phyloP scores from a whole-genome alignment of 1,139 yeast species.

The Blastobotrys petasosporus region DNA sequence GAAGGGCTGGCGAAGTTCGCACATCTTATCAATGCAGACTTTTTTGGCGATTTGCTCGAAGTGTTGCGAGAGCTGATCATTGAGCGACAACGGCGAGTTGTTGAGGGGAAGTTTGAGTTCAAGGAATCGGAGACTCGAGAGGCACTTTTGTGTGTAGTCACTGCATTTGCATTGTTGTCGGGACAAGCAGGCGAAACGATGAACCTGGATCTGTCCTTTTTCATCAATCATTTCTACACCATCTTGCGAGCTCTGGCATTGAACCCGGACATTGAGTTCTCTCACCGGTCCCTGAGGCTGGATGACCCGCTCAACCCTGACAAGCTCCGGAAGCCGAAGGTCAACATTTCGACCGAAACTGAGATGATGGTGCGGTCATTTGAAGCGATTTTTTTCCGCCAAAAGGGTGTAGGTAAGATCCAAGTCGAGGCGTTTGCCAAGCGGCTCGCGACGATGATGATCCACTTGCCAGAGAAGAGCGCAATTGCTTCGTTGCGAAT shows the following conservation, averaged over 20 bases:
- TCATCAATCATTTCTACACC: slow-evolving; percentile 66
- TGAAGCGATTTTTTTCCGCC: slow-evolving; percentile 75
- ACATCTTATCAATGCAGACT: slow-evolving; percentile 84
- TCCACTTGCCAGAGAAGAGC: slow-evolving; percentile 86
- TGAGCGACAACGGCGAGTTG: slow-evolving; percentile 36
- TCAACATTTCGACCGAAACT: slow-evolving; percentile 82
- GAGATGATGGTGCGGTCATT: slow-evolving; percentile 73
- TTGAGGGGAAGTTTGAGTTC: slow-evolving; percentile 39
- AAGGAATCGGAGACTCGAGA: slow-evolving; percentile 51
- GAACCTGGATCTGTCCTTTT: slow-evolving; percentile 42
- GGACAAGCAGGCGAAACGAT: slow-evolving; percentile 54
- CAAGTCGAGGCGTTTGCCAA: slow-evolving; percentile 83
- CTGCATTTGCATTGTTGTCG: slow-evolving; percentile 80
- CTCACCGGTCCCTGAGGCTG: slow-evolving; percentile 71
- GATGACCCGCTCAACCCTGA: slow-evolving; percentile 58
- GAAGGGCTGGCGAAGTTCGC: slow-evolving; percentile 91
- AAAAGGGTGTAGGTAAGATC: slow-evolving; percentile 61
- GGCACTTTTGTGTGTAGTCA: slow-evolving; percentile 72
- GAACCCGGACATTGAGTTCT: slow-evolving; percentile 80
- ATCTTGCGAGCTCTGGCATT: slow-evolving; percentile 60
- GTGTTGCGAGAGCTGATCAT: slow-evolving; percentile 74
- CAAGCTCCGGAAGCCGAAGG: slow-evolving; percentile 44
- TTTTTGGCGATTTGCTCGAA: slow-evolving; percentile 86
- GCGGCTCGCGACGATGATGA: slow-evolving; percentile 56
- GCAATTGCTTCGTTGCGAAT: slow-evolving; percentile 71